Evolutionary conservation across 345 rosid species (phyloP).

Genomic region (Eucalyptus globulus): DNA sequence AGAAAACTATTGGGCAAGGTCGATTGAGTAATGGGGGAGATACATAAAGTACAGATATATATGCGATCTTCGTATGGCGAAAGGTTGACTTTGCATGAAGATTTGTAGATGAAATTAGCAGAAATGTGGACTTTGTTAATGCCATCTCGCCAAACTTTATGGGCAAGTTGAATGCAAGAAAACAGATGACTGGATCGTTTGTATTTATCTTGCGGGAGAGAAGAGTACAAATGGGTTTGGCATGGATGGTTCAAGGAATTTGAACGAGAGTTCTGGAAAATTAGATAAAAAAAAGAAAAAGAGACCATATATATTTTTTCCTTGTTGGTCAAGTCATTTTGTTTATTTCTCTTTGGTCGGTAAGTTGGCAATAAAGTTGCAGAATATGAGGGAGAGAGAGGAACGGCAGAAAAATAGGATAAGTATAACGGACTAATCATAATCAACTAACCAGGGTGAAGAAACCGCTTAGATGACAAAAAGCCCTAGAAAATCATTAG

Average conservation of each 20-base stretch:
- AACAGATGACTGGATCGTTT: not conserved
- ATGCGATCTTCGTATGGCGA: not conserved
- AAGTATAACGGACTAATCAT: not conserved
- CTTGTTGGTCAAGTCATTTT: not conserved
- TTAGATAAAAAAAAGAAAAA: not conserved
- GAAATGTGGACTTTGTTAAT: not conserved
- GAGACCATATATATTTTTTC: not conserved
- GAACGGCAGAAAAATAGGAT: not conserved
- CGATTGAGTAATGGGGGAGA: not conserved
- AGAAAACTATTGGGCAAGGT: not conserved
- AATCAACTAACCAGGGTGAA: not conserved
- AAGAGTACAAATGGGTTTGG: not conserved
- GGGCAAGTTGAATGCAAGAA: not conserved
- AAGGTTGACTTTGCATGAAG: not conserved
- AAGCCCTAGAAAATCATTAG: not conserved
- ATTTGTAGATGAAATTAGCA: not conserved
- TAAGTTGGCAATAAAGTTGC: not conserved
- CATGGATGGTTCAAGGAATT: not conserved
- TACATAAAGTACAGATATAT: not conserved
- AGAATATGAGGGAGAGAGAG: not conserved
- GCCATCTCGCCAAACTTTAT: not conserved
- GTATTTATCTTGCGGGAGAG: not conserved
- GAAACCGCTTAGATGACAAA: not conserved
- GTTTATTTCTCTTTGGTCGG: not conserved
- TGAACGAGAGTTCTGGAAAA: not conserved